Base-by-base conservation (phyloP, 495 filamentous ascomycete genomes). In the Acidomyces sp. region DNA sequence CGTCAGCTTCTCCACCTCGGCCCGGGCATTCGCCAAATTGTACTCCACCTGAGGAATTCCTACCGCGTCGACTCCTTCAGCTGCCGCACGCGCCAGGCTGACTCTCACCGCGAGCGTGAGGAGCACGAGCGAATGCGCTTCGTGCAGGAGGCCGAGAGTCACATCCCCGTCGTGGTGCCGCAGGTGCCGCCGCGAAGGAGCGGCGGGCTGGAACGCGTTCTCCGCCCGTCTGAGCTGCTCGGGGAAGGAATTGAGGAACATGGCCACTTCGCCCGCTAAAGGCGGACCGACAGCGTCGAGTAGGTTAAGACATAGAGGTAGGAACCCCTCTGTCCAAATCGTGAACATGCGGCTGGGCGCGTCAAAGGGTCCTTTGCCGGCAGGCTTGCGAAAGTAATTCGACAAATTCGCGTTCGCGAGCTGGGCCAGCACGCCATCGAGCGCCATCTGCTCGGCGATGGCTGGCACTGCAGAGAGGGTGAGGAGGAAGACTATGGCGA, bases 291-390 rank as follows among this genome's bases (percentile, higher is more conserved):
- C 76, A 20, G 82, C 75, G 46, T 76, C 72, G 27, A 97, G 74
- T 23, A 97, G 68, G 56, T 95, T 95, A 24, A 97, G 69, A n/a
- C 87, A 75, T 9, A 97, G 60, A 0, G 90, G 88, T 1, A 97
- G 68, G 43, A 97, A 69, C 2, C 85, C 88, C 29, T 78, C 76
- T 7, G 75, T 74, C 90, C 90, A 97, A 55, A 96, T 88, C 20
- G 69, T 64, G 62, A 90, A 87, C 49, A 79, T 70, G 4, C 77
- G 65, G 20, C 67, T 51, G 13, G 71, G 73, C 10, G 67, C 59
- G 34, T 79, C 69, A 50, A 80, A 83, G 0, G 85, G 83, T 2
- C 75, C 74, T 38, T 86, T 80, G 36, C 71, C 69, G 78, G 72
- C 3, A 94, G 61, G 30, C 74, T 82, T 37, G 85, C 82, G n/a